Conservation (phyloP, 2,329 filamentous ascomycete species). For the Colletotrichum orchidophilum region DNA sequence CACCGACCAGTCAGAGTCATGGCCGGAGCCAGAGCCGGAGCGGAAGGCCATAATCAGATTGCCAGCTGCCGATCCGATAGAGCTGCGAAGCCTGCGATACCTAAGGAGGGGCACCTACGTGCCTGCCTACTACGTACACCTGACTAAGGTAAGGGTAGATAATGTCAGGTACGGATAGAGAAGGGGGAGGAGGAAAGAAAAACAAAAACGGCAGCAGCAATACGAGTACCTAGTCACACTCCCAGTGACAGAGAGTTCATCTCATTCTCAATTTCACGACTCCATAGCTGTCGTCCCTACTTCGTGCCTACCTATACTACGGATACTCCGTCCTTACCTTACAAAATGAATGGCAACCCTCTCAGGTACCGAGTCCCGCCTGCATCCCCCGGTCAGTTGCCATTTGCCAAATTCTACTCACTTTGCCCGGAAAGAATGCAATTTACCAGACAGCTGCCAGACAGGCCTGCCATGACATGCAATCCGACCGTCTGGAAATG, state of each 20-base stretch:
- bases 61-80: not conserved
- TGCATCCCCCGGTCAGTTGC: not conserved
- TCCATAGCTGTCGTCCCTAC: no score
- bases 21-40: not conserved
- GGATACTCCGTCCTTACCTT: no score
- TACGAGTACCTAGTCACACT: not conserved
- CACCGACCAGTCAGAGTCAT: not conserved
- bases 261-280: not conserved
- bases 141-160: not conserved
- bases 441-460: not conserved
- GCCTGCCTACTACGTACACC: not conserved
- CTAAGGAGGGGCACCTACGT: not conserved
- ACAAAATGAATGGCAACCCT: no score
- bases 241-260: not conserved
- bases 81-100: not conserved
- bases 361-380: no score
- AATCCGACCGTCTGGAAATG: slow-evolving; percentile 11
- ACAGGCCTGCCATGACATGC: slow-evolving; percentile 2
- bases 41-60: not conserved
- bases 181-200: not conserved
- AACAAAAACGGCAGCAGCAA: not conserved
- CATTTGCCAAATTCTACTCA: not conserved
- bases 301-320: no score
- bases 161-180: not conserved
- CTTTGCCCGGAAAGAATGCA: not conserved